phyloP scores from a whole-genome alignment of 2,329 filamentous ascomycete genomes.

The Didymella exigua region DNA sequence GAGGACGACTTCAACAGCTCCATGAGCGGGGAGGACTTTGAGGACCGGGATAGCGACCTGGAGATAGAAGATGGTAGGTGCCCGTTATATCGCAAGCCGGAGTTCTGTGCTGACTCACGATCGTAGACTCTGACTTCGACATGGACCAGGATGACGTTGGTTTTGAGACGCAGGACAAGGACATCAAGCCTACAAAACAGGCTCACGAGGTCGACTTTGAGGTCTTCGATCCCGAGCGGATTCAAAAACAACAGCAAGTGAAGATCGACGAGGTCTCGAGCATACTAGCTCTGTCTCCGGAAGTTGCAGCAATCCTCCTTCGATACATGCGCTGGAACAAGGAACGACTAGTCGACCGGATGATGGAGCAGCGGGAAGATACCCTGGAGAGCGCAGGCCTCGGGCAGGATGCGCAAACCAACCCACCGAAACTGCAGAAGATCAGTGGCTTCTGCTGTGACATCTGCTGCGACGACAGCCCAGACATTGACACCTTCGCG shows the following conservation, averaged over 20 bases:
- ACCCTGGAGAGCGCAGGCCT: slow-evolving; percentile 85
- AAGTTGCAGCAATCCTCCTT: slow-evolving; percentile 88
- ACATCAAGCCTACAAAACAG: slow-evolving; percentile 73
- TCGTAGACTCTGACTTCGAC: slow-evolving; percentile 57
- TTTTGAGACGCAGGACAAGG: slow-evolving; percentile 69
- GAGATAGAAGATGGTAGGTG: slow-evolving; percentile 52
- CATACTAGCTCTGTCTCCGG: slow-evolving; percentile 86
- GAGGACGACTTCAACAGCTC: slow-evolving; percentile 93
- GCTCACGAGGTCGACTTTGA: slow-evolving; percentile 85
- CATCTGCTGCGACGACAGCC: slow-evolving; percentile 92
- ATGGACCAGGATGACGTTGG: slow-evolving; percentile 66
- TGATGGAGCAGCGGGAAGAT: slow-evolving; percentile 86
- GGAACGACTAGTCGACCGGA: slow-evolving; percentile 89
- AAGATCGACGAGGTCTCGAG: slow-evolving; percentile 89
- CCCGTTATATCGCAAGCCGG: background rate
- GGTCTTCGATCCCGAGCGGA: slow-evolving; percentile 78
- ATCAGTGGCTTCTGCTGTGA: slow-evolving; percentile 85
- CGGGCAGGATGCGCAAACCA: slow-evolving; percentile 55
- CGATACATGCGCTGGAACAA: slow-evolving; percentile 95
- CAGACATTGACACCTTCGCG: slow-evolving; percentile 79
- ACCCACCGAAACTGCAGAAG: slow-evolving; percentile 69
- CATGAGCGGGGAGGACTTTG: slow-evolving; percentile 75
- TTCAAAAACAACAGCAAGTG: slow-evolving; percentile 81
- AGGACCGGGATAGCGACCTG: slow-evolving; percentile 78
- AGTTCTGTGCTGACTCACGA: slow-evolving; percentile 20